Base-by-base conservation (phyloP, 352 stramenopile species). In the Pythium coloratum region DNA sequence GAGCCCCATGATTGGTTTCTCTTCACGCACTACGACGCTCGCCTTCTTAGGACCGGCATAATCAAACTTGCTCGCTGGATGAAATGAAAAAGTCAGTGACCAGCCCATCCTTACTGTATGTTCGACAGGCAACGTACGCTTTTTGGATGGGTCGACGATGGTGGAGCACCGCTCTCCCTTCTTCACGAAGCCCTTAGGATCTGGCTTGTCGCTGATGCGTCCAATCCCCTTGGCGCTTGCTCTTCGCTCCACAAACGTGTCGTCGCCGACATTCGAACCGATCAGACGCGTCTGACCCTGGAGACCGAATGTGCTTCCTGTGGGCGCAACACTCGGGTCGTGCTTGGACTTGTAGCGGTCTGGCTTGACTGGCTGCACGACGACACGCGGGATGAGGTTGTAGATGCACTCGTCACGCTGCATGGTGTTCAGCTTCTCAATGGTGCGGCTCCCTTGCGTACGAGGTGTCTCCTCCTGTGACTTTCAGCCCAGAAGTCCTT, bases 1-100 rank as follows among this genome's bases (percentile, higher is more conserved):
- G 50, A 98, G 75, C 0, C 93, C 95, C 80, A 97, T 92, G 51
- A 98, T 91, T 1, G 95, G 92, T 61, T 92, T 95, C 34, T 98
- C 94, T 40, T 95, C 78, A 13, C 78, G 76, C 47, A 80, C 88
- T 33, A 97, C 93, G 14, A 98, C 77, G 0, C 77, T 30, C 4
- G 90, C 73, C 56, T 93, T 95, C 20, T 84, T 76, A 4, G 75
- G 44, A 10, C 84, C 83, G 1, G 72, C 56, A 55, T 93, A 91
- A 55, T 76, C 86, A 74, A 91, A 94, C 64, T 91, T 92, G 59
- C 62, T 70, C 49, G 72, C 85, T 93, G 66, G 58, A 77, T 59
- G 70, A 81, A 3, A 53, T 14, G 24, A n/a, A 55, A 60, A 66
- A 75, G 69, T 60, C 28, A 72, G 8, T 16, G 62, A n/a, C 26